Evolutionary conservation across 2,329 filamentous ascomycete genomes (phyloP).

Genomic region (Pezicula carpinea): DNA sequence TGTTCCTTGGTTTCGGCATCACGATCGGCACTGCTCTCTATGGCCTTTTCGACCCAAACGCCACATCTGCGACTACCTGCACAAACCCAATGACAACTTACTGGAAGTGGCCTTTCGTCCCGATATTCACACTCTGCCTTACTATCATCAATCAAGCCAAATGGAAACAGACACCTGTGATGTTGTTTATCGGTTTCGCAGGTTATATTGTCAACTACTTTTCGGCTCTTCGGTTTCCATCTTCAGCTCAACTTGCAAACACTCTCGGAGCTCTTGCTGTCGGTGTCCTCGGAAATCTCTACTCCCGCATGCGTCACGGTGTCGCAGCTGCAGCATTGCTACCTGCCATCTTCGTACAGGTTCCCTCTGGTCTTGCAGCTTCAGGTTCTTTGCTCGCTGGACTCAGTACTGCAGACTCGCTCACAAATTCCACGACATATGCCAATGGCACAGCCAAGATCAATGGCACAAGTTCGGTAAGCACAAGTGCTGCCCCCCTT

Average conservation of each 20-base stretch:
- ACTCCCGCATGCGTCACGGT: conserved; percentile 55
- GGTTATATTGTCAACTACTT: conserved; percentile 78
- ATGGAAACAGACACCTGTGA: conserved; percentile 74
- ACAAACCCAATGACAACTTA: conserved; percentile 41
- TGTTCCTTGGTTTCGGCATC: conserved; percentile 53
- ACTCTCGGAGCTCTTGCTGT: conserved; percentile 73
- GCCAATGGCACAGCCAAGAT: conserved; percentile 23
- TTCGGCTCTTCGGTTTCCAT: conserved; percentile 58
- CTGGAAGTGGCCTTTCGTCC: conserved; percentile 67
- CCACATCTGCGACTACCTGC: conserved; percentile 42
- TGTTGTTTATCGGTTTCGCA: conserved; percentile 67
- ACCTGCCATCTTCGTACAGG: conserved; percentile 76
- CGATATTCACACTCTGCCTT: conserved; percentile 67
- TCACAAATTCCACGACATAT: conserved; percentile 34
- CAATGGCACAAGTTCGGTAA: conserved; percentile 23
- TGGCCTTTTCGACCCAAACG: conserved; percentile 43
- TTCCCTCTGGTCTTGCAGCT: conserved; percentile 58
- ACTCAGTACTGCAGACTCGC: conserved; percentile 49
- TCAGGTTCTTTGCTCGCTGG: conserved; percentile 55
- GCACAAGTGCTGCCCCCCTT: conserved; percentile 9
- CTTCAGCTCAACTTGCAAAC: conserved; percentile 70
- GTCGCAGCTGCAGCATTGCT: conserved; percentile 81
- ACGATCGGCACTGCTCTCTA: conserved; percentile 52
- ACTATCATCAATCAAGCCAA: conserved; percentile 77
- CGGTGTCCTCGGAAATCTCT: conserved; percentile 72